phyloP scores from a whole-genome alignment of 2,329 filamentous ascomycete species.

The Whalleya microplaca region DNA sequence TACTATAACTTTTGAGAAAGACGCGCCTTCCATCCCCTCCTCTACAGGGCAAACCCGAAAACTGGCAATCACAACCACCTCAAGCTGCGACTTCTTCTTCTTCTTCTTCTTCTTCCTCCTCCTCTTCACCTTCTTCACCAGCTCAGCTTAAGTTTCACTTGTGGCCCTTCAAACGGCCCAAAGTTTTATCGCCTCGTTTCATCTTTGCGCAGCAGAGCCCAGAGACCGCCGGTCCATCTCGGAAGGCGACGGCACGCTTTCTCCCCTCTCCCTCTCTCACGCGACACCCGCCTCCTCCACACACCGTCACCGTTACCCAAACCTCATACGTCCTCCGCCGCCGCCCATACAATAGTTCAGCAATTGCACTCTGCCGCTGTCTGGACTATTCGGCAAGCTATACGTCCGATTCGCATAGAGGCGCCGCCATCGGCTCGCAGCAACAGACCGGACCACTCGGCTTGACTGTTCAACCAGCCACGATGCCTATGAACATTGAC shows the following conservation, averaged over 20 bases:
- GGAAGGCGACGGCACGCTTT: constrained; percentile 10
- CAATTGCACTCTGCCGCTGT: neutral
- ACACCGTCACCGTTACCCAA: neutral
- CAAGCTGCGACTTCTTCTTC: constrained; percentile 11
- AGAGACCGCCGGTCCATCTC: constrained; percentile 5
- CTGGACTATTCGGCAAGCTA: neutral
- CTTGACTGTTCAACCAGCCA: constrained; percentile 4
- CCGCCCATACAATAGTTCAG: neutral
- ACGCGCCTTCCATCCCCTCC: constrained; percentile 14
- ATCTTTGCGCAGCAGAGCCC: constrained; percentile 10
- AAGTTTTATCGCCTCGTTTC: constrained; percentile 8
- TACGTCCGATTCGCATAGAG: neutral
- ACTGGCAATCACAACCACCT: constrained; percentile 1
- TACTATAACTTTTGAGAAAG: constrained; percentile 18
- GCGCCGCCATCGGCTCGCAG: neutral
- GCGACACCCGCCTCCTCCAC: constrained; percentile 12
- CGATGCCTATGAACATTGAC: constrained; percentile 67
- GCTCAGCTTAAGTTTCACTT: constrained; percentile 1
- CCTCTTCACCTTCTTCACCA: constrained; percentile 7
- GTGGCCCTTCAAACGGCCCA: constrained; percentile 4
- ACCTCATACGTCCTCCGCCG: constrained; percentile 6
- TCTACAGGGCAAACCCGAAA: constrained; percentile 1
- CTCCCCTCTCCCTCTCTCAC: constrained; percentile 14
- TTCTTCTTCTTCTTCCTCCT: constrained; percentile 10
- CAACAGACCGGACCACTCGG: neutral